Base-by-base conservation (phyloP, 768 basidiomycete species). In the Lactarius pseudohatsudake region DNA sequence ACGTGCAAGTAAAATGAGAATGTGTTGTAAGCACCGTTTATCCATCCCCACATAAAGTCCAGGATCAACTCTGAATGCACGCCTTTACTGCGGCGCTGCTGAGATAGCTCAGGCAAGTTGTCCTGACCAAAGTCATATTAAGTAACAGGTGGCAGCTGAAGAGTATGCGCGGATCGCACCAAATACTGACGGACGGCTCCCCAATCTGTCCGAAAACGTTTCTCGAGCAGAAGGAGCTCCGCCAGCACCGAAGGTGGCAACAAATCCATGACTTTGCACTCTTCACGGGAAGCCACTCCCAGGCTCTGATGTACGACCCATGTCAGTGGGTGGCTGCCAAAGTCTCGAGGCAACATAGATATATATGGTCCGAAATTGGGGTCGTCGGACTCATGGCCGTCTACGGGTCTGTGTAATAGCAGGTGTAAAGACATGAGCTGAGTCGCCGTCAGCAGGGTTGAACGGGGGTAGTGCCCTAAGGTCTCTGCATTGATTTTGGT, bases 21-120 rank as follows among this genome's bases (percentile, higher is more conserved):
- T 38, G 36, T 34, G 34, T 34, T 26, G 47, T 74, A 81, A 81
- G 65, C 70, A 91, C 95, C 93, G 73, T 88, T 96, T 11, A 98
- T 81, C 95, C 96, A 98, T 1, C 85, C 94, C 94, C 96, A 97
- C 3, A 92, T 75, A 70, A 86, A 92, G 71, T 87, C 82, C n/a
- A 62, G 57, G 36, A 72, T 72, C 10, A 73, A 56, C 15, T 67
- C 61, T 30, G 68, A 67, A 13, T 45, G 56, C 20, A 28, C 43
- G 41, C 65, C 16, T 59, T 41, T 30, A 28, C 30, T 38, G 28
- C 38, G 57, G 34, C 15, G 65, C 53, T 28, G 43, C 59, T 38
- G 18, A 22, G 59, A 64, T 18, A 41, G 41, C 59, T 64, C 59
- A 53, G 67, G 62, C 55, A 56, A 38, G 41, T 45, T 56, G 50